Evolutionary conservation across 2,329 filamentous ascomycete genomes (phyloP).

Genomic region (Microsporum audouinii): DNA sequence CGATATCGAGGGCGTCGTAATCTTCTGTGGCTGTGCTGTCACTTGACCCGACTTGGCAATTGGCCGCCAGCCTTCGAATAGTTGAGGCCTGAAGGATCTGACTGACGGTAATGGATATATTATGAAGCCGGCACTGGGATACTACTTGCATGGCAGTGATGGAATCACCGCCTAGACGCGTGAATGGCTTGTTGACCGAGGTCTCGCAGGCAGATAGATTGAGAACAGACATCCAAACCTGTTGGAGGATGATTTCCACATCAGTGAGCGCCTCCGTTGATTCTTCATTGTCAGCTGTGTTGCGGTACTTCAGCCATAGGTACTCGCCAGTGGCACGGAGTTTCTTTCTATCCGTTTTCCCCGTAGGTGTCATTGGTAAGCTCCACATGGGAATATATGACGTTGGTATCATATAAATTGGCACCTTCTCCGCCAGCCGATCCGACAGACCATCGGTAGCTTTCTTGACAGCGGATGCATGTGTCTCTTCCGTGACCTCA

Average conservation of each 20-base stretch:
- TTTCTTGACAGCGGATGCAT: not conserved
- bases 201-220: slow-evolving; percentile 6
- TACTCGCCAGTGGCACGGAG: not conserved
- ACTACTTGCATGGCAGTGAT: slow-evolving; percentile 9
- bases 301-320: slow-evolving; percentile 1
- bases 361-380: slow-evolving; percentile 1
- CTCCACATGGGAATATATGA: slow-evolving; percentile 1
- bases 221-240: slow-evolving; percentile 9
- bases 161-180: slow-evolving; percentile 6
- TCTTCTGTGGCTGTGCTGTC: slow-evolving; percentile 5
- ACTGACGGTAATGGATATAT: not conserved
- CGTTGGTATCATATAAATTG: slow-evolving; percentile 7
- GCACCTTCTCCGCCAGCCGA: not conserved
- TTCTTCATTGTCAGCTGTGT: not conserved
- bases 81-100: not conserved
- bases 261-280: not conserved
- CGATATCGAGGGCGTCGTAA: slow-evolving; percentile 6
- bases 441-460: not conserved
- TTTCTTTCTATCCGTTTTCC: not conserved
- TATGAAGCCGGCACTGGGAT: slow-evolving; percentile 3
- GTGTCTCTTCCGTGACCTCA: not conserved
- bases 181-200: slow-evolving; percentile 5
- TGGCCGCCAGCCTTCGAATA: not conserved
- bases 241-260: slow-evolving; percentile 6
- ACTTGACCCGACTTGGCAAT: not conserved